phyloP scores from a whole-genome alignment of 371 early-diverging fungal species.

The Actinomortierella wolfii region DNA sequence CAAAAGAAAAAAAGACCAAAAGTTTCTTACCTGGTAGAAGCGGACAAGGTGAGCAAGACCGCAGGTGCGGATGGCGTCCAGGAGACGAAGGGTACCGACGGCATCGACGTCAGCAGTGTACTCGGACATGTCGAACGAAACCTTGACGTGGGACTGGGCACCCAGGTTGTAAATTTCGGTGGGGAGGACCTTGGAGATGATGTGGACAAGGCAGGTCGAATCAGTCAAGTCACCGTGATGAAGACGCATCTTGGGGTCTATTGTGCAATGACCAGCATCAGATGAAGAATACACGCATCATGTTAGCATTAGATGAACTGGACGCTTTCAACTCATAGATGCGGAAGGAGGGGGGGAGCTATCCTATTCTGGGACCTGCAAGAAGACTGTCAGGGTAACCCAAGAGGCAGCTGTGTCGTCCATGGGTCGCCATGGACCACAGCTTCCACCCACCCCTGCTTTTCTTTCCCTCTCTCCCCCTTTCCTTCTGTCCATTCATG shows the following conservation, averaged over 20 bases:
- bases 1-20: background rate
- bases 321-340: background rate
- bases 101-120: conserved; percentile 90
- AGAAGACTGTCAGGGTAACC: too few species aligned
- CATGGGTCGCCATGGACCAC: too few species aligned
- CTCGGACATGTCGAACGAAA: conserved; percentile 89
- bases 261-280: background rate
- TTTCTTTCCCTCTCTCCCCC: too few species aligned
- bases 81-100: conserved; percentile 78
- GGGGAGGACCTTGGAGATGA: conserved; percentile 77
- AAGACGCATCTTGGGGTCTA: conserved; percentile 76
- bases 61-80: conserved; percentile 84
- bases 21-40: conserved; percentile 72
- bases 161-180: conserved; percentile 84
- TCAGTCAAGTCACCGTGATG: conserved; percentile 90
- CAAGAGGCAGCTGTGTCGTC: too few species aligned
- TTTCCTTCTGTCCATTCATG: background rate
- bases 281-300: too few species aligned
- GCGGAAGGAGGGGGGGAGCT: background rate
- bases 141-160: conserved; percentile 85
- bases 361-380: background rate
- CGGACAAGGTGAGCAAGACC: conserved; percentile 72
- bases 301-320: too few species aligned
- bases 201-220: conserved; percentile 79
- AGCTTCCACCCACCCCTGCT: too few species aligned